A percentile compares a stretch with the other conserved stretches of the same genome.
Conservation (phyloP, 352 stramenopile genomes). For the Phytophthora citricola region DNA sequence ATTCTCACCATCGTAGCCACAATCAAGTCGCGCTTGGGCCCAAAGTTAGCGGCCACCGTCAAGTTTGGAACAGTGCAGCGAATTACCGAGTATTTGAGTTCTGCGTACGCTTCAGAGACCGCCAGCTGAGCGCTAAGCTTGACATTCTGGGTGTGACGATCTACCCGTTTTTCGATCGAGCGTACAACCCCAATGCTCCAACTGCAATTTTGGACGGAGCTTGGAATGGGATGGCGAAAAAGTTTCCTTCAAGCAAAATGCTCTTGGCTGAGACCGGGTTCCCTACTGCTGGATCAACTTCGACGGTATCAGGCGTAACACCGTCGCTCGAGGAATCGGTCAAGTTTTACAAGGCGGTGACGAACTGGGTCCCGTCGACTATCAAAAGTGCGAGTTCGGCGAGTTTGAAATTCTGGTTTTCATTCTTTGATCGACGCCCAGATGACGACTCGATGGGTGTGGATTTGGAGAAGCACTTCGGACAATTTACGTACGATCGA, state of each 20-base stretch:
- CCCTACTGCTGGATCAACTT: constrained; percentile 38
- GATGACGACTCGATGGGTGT: constrained; percentile 44
- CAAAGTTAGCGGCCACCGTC: constrained; percentile 36
- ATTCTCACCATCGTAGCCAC: constrained; percentile 38
- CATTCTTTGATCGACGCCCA: constrained; percentile 55
- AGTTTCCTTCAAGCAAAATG: constrained; percentile 41
- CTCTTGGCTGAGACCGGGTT: constrained; percentile 60
- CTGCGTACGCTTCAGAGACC: constrained; percentile 34
- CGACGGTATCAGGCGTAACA: constrained; percentile 30
- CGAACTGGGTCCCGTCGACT: constrained; percentile 13
- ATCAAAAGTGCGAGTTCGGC: neutral
- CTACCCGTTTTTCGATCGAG: constrained; percentile 62
- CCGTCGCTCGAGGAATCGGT: constrained; percentile 26
- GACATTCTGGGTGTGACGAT: constrained; percentile 68
- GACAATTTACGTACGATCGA: constrained; percentile 18
- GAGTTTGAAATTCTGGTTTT: constrained; percentile 59
- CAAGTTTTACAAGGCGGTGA: constrained; percentile 27
- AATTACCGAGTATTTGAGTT: constrained; percentile 57
- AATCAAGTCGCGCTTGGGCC: constrained; percentile 39
- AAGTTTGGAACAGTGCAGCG: constrained; percentile 65
- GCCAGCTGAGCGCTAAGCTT: constrained; percentile 34
- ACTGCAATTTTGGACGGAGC: constrained; percentile 48
- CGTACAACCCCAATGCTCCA: constrained; percentile 47
- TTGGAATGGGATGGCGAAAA: constrained; percentile 37
- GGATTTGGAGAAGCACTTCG: constrained; percentile 48